phyloP scores from a whole-genome alignment of 257 asterid species.

The Solanum appendiculatum region DNA sequence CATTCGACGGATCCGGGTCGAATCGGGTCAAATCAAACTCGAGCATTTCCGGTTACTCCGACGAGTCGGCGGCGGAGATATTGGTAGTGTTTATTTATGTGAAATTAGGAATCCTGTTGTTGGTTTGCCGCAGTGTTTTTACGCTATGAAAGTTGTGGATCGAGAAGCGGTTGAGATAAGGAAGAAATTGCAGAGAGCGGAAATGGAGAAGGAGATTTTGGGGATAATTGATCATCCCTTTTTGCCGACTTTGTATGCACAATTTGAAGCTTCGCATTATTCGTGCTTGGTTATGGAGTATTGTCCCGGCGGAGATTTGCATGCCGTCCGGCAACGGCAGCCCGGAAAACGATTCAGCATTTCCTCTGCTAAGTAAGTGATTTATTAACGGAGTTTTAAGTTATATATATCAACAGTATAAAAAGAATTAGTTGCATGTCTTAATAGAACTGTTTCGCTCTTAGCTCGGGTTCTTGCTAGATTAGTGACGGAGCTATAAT shows the following conservation, averaged over 20 bases:
- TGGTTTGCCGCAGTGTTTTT: constrained; percentile 25
- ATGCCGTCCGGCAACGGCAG: constrained; percentile 36
- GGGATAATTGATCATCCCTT: constrained; percentile 37
- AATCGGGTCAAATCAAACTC: constrained; percentile 34
- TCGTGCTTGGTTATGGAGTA: constrained; percentile 41
- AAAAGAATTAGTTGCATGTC: too few relatives aligned
- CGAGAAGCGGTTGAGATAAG: constrained; percentile 30
- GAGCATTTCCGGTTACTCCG: constrained; percentile 32
- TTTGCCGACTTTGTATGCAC: constrained; percentile 31
- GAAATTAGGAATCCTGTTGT: constrained; percentile 23
- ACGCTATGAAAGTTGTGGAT: constrained; percentile 45
- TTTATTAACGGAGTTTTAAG: background rate
- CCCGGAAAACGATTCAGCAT: constrained; percentile 23
- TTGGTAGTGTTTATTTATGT: constrained; percentile 33
- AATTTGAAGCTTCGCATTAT: constrained; percentile 36
- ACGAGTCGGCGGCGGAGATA: constrained; percentile 34
- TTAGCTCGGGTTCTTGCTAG: too few relatives aligned
- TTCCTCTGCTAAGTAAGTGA: constrained; percentile 30
- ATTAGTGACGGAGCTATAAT: too few relatives aligned
- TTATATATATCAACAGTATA: background rate
- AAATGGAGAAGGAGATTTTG: constrained; percentile 34
- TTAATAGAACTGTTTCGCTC: too few relatives aligned
- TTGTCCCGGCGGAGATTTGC: constrained; percentile 39
- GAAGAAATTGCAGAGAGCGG: constrained; percentile 31
- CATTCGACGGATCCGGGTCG: constrained; percentile 23